Evolutionary conservation across 108 stramenopile species (phyloP).

Genomic region (Aurantiochytrium sp.): DNA sequence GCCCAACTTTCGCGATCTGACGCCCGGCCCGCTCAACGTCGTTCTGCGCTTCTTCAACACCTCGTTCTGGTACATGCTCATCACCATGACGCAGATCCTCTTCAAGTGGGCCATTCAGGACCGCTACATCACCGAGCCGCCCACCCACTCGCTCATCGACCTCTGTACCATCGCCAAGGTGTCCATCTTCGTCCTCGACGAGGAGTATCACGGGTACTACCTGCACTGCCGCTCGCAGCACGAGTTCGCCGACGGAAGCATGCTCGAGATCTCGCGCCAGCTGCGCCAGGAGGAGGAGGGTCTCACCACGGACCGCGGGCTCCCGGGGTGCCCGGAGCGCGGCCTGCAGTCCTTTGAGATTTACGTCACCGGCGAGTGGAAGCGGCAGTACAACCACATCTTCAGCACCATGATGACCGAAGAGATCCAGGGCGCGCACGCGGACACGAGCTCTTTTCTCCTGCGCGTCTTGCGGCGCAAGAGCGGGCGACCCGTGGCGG

Average conservation of each 20-base stretch:
- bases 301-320: slow-evolving; percentile 56
- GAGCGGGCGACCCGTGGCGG: neutral
- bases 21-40: slow-evolving; percentile 56
- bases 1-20: slow-evolving; percentile 54
- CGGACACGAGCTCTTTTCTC: neutral
- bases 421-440: neutral
- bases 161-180: slow-evolving; percentile 74
- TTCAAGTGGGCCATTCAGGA: slow-evolving; percentile 62
- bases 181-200: slow-evolving; percentile 61
- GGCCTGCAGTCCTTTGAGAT: slow-evolving; percentile 53
- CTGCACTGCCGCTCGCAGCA: slow-evolving; percentile 73
- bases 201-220: slow-evolving; percentile 69
- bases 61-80: slow-evolving; percentile 56
- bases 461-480: neutral
- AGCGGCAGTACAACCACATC: slow-evolving; percentile 1
- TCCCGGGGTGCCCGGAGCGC: slow-evolving; percentile 53
- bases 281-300: slow-evolving; percentile 65
- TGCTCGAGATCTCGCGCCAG: slow-evolving; percentile 62
- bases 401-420: slow-evolving; percentile 24
- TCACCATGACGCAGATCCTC: slow-evolving; percentile 57
- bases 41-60: slow-evolving; percentile 69
- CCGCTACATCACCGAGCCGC: slow-evolving; percentile 63
- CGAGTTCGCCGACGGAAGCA: slow-evolving; percentile 64
- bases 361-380: slow-evolving; percentile 42
- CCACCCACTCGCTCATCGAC: slow-evolving; percentile 60